Percentiles rank a stretch among this genome's conserved stretches.
Conservation (phyloP, 257 asterid species). For the Primulina tabacum region DNA sequence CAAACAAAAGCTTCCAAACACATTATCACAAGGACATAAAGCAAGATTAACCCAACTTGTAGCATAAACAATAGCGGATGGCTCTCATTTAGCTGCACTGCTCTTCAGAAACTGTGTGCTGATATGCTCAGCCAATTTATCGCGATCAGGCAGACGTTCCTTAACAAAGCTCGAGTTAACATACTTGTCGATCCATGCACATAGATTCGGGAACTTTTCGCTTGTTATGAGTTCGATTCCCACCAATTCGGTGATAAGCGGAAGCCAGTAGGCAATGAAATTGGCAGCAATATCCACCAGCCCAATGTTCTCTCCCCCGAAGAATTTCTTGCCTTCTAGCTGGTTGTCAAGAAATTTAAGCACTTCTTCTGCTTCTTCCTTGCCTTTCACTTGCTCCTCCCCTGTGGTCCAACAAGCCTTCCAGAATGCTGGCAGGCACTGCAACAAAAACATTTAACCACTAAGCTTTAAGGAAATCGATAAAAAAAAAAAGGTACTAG, state of each 20-base stretch:
- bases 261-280: constrained; percentile 28
- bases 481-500: too few relatives aligned
- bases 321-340: constrained; percentile 38
- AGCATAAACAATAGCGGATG: neutral
- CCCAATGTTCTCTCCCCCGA: constrained; percentile 43
- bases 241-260: constrained; percentile 24
- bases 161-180: neutral
- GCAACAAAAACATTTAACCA: neutral
- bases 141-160: neutral
- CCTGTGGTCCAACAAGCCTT: constrained; percentile 29
- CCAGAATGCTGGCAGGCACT: constrained; percentile 29
- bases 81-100: neutral
- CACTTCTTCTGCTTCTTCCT: constrained; percentile 32
- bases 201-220: constrained; percentile 9
- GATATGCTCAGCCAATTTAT: neutral
- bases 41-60: neutral
- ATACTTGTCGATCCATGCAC: neutral
- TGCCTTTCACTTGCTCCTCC: constrained; percentile 31
- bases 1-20: too few relatives aligned
- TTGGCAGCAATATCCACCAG: constrained; percentile 33
- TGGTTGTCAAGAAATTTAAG: constrained; percentile 33
- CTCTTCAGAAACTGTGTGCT: neutral
- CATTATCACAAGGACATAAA: too few relatives aligned
- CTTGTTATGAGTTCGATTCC: constrained; percentile 30
- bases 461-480: too few relatives aligned